A percentile compares a stretch with the other conserved stretches of the same genome.
Conservation (phyloP, 2,329 filamentous ascomycete genomes). For the Colletotrichum acutatum region DNA sequence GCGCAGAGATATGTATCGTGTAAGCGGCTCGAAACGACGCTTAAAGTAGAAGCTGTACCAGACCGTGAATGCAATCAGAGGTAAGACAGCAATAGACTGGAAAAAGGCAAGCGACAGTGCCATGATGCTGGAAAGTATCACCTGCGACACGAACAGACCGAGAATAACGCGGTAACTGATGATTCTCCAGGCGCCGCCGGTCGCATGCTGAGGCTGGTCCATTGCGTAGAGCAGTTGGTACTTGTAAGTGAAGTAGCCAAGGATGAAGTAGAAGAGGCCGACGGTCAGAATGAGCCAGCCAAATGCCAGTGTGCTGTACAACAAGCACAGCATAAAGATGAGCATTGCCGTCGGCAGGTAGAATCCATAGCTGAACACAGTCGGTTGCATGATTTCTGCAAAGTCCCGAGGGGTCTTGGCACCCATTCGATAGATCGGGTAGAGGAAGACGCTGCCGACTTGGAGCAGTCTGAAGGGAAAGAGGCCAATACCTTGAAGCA, state of each 20-base stretch:
- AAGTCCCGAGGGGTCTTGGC: conserved; percentile 92
- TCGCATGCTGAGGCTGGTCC: conserved; percentile 95
- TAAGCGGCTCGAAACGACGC: conserved; percentile 85
- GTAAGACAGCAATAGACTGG: conserved; percentile 77
- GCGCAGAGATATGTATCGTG: conserved; percentile 89
- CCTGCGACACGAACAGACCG: conserved; percentile 87
- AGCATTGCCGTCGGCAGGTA: conserved; percentile 93
- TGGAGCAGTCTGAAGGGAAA: conserved; percentile 93
- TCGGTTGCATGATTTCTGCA: conserved; percentile 82
- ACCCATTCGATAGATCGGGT: conserved; percentile 81
- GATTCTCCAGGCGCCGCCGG: conserved; percentile 94
- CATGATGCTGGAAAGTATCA: conserved; percentile 90
- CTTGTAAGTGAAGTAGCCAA: conserved; percentile 92
- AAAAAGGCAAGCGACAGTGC: conserved; percentile 79
- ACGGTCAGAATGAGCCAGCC: conserved; percentile 86
- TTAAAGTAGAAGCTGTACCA: conserved; percentile 91
- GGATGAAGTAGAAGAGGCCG: conserved; percentile 83
- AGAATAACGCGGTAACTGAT: conserved; percentile 93
- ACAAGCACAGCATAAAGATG: conserved; percentile 93
- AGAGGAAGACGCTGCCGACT: conserved; percentile 85
- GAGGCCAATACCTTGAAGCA: conserved; percentile 91
- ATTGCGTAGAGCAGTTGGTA: conserved; percentile 98
- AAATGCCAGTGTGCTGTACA: conserved; percentile 87
- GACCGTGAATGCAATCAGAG: conserved; percentile 81
- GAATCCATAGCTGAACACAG: conserved; percentile 94